Percentiles rank a stretch among this genome's conserved stretches.
phyloP scores from a whole-genome alignment of 2,329 filamentous ascomycete genomes.

The Arthrobotrys musiformis region DNA sequence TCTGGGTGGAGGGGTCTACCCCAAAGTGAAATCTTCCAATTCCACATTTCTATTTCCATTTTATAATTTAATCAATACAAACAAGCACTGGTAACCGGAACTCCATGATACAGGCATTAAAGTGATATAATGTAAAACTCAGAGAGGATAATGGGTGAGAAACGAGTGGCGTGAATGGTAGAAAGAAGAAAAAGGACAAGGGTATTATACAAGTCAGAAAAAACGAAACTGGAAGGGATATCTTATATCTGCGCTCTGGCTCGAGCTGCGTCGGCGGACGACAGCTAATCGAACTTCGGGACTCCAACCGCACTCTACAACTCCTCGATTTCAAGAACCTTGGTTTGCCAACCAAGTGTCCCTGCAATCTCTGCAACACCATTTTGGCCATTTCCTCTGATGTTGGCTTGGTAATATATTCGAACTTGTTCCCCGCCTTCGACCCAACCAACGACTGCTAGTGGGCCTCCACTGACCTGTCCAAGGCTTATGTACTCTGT shows the following conservation, averaged over 20 bases:
- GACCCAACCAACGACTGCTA: slow-evolving; percentile 33
- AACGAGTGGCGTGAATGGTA: slow-evolving; percentile 7
- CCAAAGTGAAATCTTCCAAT: not conserved
- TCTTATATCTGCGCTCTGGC: not conserved
- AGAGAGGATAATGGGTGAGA: not conserved
- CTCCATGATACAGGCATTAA: slow-evolving; percentile 10
- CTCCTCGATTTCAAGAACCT: slow-evolving; percentile 6
- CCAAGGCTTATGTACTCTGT: slow-evolving; percentile 29
- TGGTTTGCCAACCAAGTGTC: slow-evolving; percentile 11
- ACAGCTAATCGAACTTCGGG: not conserved
- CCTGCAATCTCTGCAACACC: slow-evolving; percentile 36
- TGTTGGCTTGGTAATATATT: slow-evolving; percentile 34
- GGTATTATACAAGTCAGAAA: slow-evolving; percentile 24
- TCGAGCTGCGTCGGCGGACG: not conserved
- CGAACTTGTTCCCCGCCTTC: slow-evolving; percentile 31
- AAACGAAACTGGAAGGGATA: not conserved
- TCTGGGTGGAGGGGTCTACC: not conserved
- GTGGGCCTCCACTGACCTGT: slow-evolving; percentile 25
- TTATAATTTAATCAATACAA: not conserved
- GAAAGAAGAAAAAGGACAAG: slow-evolving; percentile 1
- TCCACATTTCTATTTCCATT: not conserved
- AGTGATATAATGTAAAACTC: not conserved
- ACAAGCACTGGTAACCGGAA: slow-evolving; percentile 3
- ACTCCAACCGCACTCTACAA: not conserved
- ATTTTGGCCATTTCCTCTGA: slow-evolving; percentile 18